phyloP scores from a whole-genome alignment of 1,139 yeast species.

The Trichomonascaceae sp. region DNA sequence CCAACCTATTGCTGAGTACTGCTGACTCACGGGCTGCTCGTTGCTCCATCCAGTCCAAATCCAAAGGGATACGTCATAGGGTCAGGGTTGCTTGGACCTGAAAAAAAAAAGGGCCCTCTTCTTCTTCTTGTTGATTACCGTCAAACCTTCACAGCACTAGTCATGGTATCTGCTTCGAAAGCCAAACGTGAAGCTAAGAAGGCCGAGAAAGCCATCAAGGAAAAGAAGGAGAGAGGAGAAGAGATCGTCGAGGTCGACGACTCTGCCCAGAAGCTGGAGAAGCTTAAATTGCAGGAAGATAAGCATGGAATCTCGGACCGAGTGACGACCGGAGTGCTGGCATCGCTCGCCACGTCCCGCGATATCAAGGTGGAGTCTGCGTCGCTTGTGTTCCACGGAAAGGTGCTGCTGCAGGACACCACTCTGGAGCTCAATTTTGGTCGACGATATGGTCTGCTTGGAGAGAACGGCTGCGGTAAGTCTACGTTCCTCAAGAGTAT shows the following conservation, averaged over 20 bases:
- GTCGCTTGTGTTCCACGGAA: slow-evolving; percentile 93
- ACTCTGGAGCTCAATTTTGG: slow-evolving; percentile 88
- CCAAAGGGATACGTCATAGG: neutral
- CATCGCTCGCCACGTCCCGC: slow-evolving; percentile 77
- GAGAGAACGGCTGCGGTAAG: slow-evolving; percentile 99
- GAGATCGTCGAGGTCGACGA: slow-evolving; percentile 24
- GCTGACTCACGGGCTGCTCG: too few relatives aligned
- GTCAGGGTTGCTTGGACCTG: neutral
- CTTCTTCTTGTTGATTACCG: too few relatives aligned
- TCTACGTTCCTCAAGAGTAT: slow-evolving; percentile 85
- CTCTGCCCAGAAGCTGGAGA: slow-evolving; percentile 65
- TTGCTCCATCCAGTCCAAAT: too few relatives aligned
- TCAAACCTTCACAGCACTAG: too few relatives aligned
- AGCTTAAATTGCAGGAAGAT: slow-evolving; percentile 85
- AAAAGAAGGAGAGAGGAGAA: slow-evolving; percentile 38
- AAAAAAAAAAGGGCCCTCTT: slow-evolving; percentile 6
- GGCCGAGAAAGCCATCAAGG: slow-evolving; percentile 62
- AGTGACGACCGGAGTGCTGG: slow-evolving; percentile 95
- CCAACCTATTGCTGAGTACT: too few relatives aligned
- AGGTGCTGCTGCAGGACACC: slow-evolving; percentile 87
- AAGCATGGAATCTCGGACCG: slow-evolving; percentile 91
- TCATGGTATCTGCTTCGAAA: slow-evolving; percentile 63
- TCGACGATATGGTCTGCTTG: slow-evolving; percentile 79
- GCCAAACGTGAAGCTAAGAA: slow-evolving; percentile 66
- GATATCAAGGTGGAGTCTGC: slow-evolving; percentile 87